Conservation (phyloP, 345 rosid genomes). For the Eucalyptus pauciflora region DNA sequence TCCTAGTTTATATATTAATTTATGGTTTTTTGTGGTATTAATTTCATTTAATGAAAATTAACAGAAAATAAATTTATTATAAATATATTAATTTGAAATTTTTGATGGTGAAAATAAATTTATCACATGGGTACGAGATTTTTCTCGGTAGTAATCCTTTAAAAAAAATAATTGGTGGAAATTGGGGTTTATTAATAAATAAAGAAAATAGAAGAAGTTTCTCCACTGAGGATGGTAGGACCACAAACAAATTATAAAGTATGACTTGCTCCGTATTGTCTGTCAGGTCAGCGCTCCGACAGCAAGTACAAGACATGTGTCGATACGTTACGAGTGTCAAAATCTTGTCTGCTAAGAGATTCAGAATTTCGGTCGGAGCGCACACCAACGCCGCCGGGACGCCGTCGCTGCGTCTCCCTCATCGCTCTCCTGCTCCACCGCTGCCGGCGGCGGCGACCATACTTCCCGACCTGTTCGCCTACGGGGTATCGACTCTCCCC, state of each 20-base stretch:
- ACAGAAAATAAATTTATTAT: too few relatives aligned
- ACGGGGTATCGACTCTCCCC: neutral
- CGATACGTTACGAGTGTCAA: neutral
- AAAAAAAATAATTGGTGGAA: too few relatives aligned
- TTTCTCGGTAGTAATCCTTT: too few relatives aligned
- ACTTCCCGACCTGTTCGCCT: neutral
- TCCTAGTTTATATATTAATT: too few relatives aligned
- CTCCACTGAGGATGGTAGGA: neutral
- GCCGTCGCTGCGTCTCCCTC: neutral
- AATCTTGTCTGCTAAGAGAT: neutral
- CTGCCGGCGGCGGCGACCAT: neutral
- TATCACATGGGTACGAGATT: too few relatives aligned
- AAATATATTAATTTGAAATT: rapidly evolving
- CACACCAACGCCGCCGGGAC: neutral
- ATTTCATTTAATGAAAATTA: too few relatives aligned
- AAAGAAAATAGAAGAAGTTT: too few relatives aligned
- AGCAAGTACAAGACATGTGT: neutral
- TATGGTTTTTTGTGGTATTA: rapidly evolving
- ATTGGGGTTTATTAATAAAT: neutral
- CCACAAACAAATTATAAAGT: neutral
- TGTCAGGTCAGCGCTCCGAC: neutral
- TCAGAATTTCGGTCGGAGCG: neutral
- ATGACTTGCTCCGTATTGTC: neutral
- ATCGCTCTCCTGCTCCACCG: rapidly evolving
- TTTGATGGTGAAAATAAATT: too few relatives aligned